Conservation (phyloP, 257 asterid species). For the Solanum piurae region DNA sequence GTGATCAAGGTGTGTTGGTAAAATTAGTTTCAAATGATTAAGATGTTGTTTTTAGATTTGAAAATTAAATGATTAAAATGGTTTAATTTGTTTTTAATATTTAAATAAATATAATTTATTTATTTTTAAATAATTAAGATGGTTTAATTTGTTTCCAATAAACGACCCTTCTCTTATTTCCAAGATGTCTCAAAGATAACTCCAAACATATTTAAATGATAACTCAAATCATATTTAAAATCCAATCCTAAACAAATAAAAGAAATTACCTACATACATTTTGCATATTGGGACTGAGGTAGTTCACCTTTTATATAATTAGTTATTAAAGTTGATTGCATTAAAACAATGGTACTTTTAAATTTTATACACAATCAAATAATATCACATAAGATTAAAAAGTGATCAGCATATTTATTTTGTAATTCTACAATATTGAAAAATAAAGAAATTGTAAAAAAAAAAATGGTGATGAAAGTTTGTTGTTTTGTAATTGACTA, state of each 20-base stretch:
- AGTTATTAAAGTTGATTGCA: neutral
- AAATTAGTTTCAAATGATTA: too few species aligned
- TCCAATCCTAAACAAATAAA: neutral
- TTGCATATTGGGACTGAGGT: neutral
- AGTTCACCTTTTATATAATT: neutral
- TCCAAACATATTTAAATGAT: too few species aligned
- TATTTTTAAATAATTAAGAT: too few species aligned
- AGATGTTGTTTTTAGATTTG: rapidly evolving
- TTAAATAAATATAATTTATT: too few species aligned
- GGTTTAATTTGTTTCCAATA: too few species aligned
- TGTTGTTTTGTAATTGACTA: neutral
- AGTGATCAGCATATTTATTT: neutral
- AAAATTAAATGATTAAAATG: too few species aligned
- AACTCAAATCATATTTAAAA: too few species aligned
- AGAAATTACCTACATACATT: neutral
- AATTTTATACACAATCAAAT: neutral
- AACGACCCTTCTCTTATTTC: too few species aligned
- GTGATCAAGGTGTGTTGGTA: neutral
- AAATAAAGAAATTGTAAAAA: too few species aligned
- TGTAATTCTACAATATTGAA: neutral
- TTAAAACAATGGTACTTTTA: neutral
- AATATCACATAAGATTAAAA: neutral
- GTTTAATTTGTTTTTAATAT: too few species aligned
- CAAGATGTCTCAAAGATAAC: too few species aligned
- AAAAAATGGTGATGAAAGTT: neutral